These are phyloP conservation scores for Metschnikowia sp. DNA, from an alignment of 805 yeast species.

Conservation along the genomic window DNA sequence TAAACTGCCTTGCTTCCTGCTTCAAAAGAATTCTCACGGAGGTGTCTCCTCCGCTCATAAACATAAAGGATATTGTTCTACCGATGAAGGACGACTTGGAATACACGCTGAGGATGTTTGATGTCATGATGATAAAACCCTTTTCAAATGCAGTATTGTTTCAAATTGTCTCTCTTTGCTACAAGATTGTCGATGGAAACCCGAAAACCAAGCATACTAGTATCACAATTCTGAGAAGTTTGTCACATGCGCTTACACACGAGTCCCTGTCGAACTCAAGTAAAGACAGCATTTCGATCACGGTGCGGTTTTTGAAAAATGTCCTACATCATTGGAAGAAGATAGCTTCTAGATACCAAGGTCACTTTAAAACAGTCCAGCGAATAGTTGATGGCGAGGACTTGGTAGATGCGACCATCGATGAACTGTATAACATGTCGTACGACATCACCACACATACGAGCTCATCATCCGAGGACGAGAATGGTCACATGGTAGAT, in stretches of 20 bases:
- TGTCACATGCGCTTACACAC: conserved; percentile 57
- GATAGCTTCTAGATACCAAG: conserved; percentile 19
- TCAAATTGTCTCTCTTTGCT: conserved; percentile 41
- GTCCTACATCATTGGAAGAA: conserved; percentile 49
- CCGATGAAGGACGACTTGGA: conserved; percentile 52
- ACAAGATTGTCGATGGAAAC: conserved; percentile 34
- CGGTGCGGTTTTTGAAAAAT: conserved; percentile 52
- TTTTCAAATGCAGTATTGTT: conserved; percentile 31
- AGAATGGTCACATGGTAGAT: neutral
- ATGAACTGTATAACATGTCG: conserved; percentile 32
- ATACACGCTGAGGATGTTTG: conserved; percentile 39
- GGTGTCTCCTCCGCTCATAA: conserved; percentile 53
- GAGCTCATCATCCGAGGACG: conserved; percentile 18
- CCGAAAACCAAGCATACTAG: conserved; percentile 21
- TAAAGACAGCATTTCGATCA: conserved; percentile 47
- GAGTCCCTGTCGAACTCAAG: conserved; percentile 37
- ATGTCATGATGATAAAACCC: conserved; percentile 27
- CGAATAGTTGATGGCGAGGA: conserved; percentile 17
- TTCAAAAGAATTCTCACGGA: conserved; percentile 48
- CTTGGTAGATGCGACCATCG: conserved; percentile 12
- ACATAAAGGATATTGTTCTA: conserved; percentile 44
- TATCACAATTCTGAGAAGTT: conserved; percentile 40
- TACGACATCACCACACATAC: conserved; percentile 26
- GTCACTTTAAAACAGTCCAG: conserved; percentile 15
- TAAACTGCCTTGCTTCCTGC: conserved; percentile 47